Evolutionary conservation across 495 filamentous ascomycete genomes (phyloP), one percentile per base, ranked within the genome.

Genomic region (Tuber brumale): DNA sequence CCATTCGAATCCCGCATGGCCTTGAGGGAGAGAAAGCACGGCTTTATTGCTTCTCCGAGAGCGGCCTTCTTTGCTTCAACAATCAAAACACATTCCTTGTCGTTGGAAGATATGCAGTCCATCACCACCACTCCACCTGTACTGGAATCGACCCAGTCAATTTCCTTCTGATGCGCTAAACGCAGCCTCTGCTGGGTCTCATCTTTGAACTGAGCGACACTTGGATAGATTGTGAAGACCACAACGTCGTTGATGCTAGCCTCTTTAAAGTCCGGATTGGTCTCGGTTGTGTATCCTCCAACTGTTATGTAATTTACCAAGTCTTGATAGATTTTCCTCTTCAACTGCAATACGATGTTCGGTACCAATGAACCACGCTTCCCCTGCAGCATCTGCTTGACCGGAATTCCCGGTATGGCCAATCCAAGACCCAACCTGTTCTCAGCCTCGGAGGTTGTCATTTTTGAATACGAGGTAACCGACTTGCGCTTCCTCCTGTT

Each of bases 191-290:
- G 69, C 23, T 69, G 35, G 4, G 72, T 77, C 27, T 27, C 70
- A 21, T 14, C 43, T 31, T 27, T 70, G 73, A 77, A 72, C 35
- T 27, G 45, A 4, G 41, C n/a, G 37, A 75, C n/a, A 39, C 73
- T 76, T 4, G 70, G 41, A 45, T 42, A 12, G 43, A 44, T 70
- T 8, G 66, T 75, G 39, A 10, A 31, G 31, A 31, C 39, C n/a
- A n/a, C n/a, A n/a, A n/a, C n/a, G n/a, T n/a, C n/a, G n/a, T n/a
- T n/a, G n/a, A n/a, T n/a, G n/a, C 72, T 77, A 27, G 70, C 69
- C 70, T 74, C 76, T 48, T 75, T 72, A 23, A 77, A 77, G 37
- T 77, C 69, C 10, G 66, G 7, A 71, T 72, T n/a, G n/a, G n/a
- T n/a, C n/a, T n/a, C n/a, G n/a, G n/a, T n/a, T n/a, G n/a, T n/a